These are phyloP conservation scores for Tulasnella sp. DNA, from an alignment of 768 basidiomycete species.

Conservation along the genomic window DNA sequence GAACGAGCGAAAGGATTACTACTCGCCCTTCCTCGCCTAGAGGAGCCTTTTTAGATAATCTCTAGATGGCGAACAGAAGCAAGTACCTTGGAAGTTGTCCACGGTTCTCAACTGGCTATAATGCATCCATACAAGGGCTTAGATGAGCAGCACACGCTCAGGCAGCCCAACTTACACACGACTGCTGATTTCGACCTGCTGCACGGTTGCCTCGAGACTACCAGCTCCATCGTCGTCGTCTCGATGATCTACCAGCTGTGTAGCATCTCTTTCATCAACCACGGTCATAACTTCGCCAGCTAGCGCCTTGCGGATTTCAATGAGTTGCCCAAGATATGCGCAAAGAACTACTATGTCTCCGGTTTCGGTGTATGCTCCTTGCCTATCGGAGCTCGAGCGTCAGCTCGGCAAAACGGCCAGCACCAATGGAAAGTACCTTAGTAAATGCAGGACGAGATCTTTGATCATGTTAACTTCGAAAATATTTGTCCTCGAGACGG, in stretches of 20 bases:
- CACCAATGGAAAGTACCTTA: slow-evolving; percentile 30
- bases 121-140: neutral
- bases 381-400: slow-evolving; percentile 28
- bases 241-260: slow-evolving; percentile 47
- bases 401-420: neutral
- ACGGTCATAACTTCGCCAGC: slow-evolving; percentile 47
- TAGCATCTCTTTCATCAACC: slow-evolving; percentile 62
- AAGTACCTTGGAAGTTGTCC: slow-evolving; percentile 55
- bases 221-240: slow-evolving; percentile 20
- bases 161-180: slow-evolving; percentile 35
- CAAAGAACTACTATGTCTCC: slow-evolving; percentile 50
- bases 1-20: slow-evolving; percentile 64
- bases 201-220: slow-evolving; percentile 17
- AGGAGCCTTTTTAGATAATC: neutral
- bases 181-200: slow-evolving; percentile 47
- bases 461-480: slow-evolving; percentile 59
- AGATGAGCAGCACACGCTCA: neutral
- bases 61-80: too few relatives aligned
- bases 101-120: slow-evolving; percentile 52
- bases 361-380: slow-evolving; percentile 40
- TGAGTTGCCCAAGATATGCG: slow-evolving; percentile 47
- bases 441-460: slow-evolving; percentile 47
- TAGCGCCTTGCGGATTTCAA: slow-evolving; percentile 39
- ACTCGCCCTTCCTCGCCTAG: slow-evolving; percentile 38
- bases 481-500: slow-evolving; percentile 53